Evolutionary conservation across 768 basidiomycete genomes (phyloP).

Genomic region (Tulasnella sp.): DNA sequence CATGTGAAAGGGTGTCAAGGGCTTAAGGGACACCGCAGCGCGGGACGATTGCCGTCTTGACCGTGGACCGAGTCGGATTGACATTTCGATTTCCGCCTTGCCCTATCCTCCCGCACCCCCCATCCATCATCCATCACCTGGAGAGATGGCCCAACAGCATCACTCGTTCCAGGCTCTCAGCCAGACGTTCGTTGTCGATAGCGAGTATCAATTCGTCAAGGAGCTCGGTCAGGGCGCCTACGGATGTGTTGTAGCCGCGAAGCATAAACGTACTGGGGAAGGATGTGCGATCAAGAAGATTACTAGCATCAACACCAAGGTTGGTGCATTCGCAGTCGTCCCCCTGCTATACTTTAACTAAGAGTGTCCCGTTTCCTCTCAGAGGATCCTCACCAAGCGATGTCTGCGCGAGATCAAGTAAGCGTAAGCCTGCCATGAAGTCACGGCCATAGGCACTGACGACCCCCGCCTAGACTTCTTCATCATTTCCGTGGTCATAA

Average conservation of each 20-base stretch:
- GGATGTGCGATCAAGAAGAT: conserved; percentile 96
- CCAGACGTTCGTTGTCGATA: conserved; percentile 78
- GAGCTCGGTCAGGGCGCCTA: conserved; percentile 95
- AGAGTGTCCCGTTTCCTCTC: background rate
- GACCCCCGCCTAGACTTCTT: conserved; percentile 46
- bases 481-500: conserved; percentile 99
- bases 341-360: background rate
- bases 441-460: conserved; percentile 17
- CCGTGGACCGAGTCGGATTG: no score
- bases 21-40: no score
- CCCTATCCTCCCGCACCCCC: background rate
- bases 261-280: conserved; percentile 72
- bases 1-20: no score
- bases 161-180: conserved; percentile 76
- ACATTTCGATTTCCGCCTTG: background rate
- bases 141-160: conserved; percentile 33
- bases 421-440: conserved; percentile 18
- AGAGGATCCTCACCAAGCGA: conserved; percentile 94
- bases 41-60: no score
- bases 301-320: conserved; percentile 87
- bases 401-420: conserved; percentile 92
- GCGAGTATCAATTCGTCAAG: conserved; percentile 89
- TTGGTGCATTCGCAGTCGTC: conserved; percentile 32
- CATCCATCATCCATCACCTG: no score
- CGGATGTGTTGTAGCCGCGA: conserved; percentile 81